phyloP scores from a whole-genome alignment of 306 rosid genomes.

The Castanopsis chinensis region DNA sequence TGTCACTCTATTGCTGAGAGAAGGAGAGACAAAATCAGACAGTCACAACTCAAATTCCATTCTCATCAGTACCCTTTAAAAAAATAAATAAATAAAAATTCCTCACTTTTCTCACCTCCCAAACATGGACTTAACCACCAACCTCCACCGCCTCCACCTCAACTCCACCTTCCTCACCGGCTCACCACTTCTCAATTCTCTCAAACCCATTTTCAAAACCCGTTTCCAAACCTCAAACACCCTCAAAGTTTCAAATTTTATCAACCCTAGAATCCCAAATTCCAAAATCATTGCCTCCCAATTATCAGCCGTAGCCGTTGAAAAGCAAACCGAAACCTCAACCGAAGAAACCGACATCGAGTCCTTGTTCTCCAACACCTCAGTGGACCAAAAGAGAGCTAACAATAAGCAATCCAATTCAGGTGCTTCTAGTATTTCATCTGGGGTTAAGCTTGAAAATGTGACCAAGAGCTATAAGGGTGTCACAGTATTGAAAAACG shows the following conservation, averaged over 20 bases:
- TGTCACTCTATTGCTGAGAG: background rate
- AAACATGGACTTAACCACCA: constrained; percentile 61
- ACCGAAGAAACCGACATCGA: constrained; percentile 55
- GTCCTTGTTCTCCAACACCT: constrained; percentile 57
- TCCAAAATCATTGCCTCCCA: constrained; percentile 13
- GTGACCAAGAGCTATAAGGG: constrained; percentile 76
- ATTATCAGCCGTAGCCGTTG: constrained; percentile 50
- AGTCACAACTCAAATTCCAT: background rate
- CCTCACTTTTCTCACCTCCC: background rate
- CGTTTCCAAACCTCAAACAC: constrained; percentile 26
- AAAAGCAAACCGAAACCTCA: constrained; percentile 35
- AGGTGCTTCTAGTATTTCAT: constrained; percentile 77
- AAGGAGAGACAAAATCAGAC: background rate
- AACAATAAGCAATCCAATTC: constrained; percentile 35
- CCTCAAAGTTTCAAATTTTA: constrained; percentile 23
- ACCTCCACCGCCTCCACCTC: constrained; percentile 71
- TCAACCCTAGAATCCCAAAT: constrained; percentile 21
- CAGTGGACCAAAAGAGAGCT: constrained; percentile 38
- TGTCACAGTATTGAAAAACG: constrained; percentile 68
- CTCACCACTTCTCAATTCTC: constrained; percentile 45
- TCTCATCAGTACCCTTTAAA: no score
- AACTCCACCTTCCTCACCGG: constrained; percentile 59
- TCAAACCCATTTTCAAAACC: constrained; percentile 26
- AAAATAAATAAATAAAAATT: background rate
- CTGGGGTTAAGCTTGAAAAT: constrained; percentile 76